Evolutionary conservation across 148 eudicot genomes (phyloP).

Genomic region (Camellia sinensis): DNA sequence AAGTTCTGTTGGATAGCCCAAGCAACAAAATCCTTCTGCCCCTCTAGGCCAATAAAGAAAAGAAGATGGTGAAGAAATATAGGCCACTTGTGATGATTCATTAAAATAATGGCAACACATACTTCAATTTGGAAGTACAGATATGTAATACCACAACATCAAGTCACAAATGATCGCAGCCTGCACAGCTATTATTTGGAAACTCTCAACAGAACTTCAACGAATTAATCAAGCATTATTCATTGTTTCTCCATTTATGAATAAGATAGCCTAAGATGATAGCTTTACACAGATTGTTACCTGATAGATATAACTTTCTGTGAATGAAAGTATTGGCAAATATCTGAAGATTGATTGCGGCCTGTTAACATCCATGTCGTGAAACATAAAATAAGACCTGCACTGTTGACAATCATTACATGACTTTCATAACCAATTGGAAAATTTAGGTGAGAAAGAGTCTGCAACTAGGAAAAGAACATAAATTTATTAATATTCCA

Average conservation of each 20-base stretch:
- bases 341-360: slow-evolving; percentile 71
- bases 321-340: slow-evolving; percentile 80
- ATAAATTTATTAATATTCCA: background rate
- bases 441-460: background rate
- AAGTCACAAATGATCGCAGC: background rate
- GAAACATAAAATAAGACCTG: slow-evolving; percentile 97
- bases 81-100: background rate
- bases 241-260: background rate
- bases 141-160: background rate
- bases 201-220: background rate
- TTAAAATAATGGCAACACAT: background rate
- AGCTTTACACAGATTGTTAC: slow-evolving; percentile 28
- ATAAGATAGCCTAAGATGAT: background rate
- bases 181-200: background rate
- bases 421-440: slow-evolving; percentile 11
- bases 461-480: background rate
- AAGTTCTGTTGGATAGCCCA: background rate
- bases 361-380: slow-evolving; percentile 64
- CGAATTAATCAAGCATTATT: slow-evolving; percentile 4
- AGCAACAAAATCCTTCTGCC: background rate
- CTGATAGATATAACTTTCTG: slow-evolving; percentile 96
- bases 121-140: background rate
- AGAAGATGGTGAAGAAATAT: slow-evolving; percentile 2
- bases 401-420: slow-evolving; percentile 47
- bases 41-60: slow-evolving; percentile 1